These are phyloP conservation scores for Penicillium fimorum DNA, from an alignment of 495 filamentous ascomycete genomes.

Conservation along the genomic window DNA sequence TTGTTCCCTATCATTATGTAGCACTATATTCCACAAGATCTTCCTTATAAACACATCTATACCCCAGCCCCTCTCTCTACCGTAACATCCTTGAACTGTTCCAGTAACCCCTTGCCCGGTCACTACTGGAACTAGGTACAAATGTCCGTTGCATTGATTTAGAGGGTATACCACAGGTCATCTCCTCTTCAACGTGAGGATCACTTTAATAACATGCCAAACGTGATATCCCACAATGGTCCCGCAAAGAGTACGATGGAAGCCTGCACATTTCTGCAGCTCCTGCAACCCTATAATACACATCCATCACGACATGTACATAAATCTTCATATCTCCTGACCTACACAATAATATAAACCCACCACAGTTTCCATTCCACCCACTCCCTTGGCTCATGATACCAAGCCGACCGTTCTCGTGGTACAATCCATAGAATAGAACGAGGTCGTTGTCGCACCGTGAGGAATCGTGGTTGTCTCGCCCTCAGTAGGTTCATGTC, in stretches of 20 bases:
- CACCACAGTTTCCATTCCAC: slow-evolving; percentile 1
- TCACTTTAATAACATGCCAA: not conserved
- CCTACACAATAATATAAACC: not conserved
- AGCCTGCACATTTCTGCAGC: not conserved
- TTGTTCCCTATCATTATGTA: no score
- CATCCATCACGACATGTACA: not conserved
- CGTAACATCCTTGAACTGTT: no score
- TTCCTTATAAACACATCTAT: no score
- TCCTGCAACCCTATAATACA: not conserved
- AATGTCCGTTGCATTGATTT: not conserved
- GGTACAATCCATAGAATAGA: slow-evolving; percentile 17
- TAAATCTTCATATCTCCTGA: not conserved
- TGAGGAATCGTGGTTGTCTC: not conserved
- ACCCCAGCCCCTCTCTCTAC: no score
- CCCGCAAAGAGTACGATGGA: not conserved
- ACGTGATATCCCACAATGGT: not conserved
- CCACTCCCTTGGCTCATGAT: not conserved
- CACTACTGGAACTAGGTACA: not conserved
- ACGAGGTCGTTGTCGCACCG: slow-evolving; percentile 29
- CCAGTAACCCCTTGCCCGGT: no score
- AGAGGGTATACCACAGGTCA: not conserved
- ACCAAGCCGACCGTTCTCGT: slow-evolving; percentile 4
- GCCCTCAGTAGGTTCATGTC: slow-evolving; percentile 15
- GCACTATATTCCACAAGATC: no score
- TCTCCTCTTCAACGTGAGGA: not conserved